Base-by-base conservation (phyloP, 257 asterid genomes). In the Solanum lycopersicoides region DNA sequence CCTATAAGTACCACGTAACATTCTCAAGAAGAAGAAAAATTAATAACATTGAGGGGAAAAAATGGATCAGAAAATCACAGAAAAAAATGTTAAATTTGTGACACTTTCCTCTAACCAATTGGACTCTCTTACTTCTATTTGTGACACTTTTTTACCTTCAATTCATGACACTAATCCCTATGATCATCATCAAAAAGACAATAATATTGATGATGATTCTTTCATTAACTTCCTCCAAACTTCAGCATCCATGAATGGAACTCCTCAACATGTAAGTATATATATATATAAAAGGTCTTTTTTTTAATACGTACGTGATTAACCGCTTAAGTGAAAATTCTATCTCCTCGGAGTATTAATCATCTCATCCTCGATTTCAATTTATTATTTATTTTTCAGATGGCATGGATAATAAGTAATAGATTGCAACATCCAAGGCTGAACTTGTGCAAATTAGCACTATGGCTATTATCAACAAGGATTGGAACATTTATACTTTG, bases 401-500 rank as follows among this genome's bases (percentile, higher is more conserved):
- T 93, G 10, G 93, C 90, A 34, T 88, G 91, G 74, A 37, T 88
- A 90, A 5, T 94, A 13, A 88, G 86, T 96, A 44, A 77, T 25
- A 44, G 39, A 77, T 1, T 77, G 63, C 83, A 77, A 25, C 63
- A 77, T 77, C 63, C 98, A 3, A 92, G 88, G 93, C 53, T 91
- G 30, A 86, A 34, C 42, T 63, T 93, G 89, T 73, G 91, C 87
- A 86, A 35, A 41, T 5, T 93, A 45, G 89, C 92, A 6, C 71
- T 95, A 82, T 90, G 91, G 91, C 7, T 91, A 79, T 90, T 95
- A 9, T 93, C 98, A 32, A 94, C 98, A 53, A 66, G 94, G 88
- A 84, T 93, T 2, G 98, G 98, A 25, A 95, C 98, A 1, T 88
- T 94, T 21, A 63, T 90, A 5, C 66, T 94, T 9, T 91, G 98